Conservation (phyloP, 2,329 filamentous ascomycete species). For the Fusarium brachygibbosum region DNA sequence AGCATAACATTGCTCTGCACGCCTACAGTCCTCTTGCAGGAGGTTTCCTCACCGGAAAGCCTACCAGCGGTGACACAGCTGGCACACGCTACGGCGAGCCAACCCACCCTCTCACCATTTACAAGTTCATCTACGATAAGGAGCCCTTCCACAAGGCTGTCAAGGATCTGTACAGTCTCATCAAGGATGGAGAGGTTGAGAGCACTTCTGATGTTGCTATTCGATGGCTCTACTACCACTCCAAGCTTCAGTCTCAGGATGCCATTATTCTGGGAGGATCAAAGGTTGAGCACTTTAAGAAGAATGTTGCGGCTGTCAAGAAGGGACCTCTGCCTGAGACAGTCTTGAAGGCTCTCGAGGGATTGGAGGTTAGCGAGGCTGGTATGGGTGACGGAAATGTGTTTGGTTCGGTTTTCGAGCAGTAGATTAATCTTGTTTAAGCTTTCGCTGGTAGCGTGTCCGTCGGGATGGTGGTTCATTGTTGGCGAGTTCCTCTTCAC, state of each 20-base stretch:
- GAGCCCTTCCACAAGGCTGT: neutral
- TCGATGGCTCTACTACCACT: neutral
- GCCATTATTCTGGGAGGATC: neutral
- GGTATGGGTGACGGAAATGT: neutral
- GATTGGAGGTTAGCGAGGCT: neutral
- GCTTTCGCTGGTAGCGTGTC: too few relatives aligned
- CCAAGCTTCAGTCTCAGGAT: neutral
- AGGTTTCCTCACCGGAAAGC: neutral
- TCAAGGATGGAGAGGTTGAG: neutral
- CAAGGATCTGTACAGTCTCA: neutral
- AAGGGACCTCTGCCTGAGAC: neutral
- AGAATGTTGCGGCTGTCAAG: neutral
- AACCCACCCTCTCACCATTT: neutral
- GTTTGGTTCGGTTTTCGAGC: neutral
- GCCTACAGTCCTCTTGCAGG: neutral
- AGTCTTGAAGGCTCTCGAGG: neutral
- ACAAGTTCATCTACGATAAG: constrained; percentile 4
- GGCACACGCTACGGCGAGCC: neutral
- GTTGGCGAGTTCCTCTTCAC: too few relatives aligned
- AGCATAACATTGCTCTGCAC: neutral
- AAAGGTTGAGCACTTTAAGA: neutral
- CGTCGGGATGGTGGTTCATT: too few relatives aligned
- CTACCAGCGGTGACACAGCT: neutral
- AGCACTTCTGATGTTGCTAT: constrained; percentile 1
- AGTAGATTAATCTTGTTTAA: too few relatives aligned